phyloP scores from a whole-genome alignment of 331 rosid genomes.

The Quercus tomentella region DNA sequence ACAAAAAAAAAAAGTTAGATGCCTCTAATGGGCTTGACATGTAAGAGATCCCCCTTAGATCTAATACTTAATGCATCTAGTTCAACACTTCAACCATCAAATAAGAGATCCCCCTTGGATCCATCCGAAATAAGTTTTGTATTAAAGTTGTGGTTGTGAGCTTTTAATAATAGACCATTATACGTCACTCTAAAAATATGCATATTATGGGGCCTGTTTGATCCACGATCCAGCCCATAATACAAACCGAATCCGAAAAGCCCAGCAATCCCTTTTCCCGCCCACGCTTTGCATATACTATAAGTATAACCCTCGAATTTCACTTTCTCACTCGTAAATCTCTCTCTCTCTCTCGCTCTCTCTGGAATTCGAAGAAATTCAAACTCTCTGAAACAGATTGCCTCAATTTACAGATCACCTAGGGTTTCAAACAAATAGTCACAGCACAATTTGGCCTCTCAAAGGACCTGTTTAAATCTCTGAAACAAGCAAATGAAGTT shows the following conservation, averaged over 20 bases:
- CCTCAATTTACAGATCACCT: neutral
- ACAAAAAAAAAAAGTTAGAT: too few species aligned
- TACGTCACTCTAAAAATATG: too few species aligned
- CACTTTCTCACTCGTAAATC: neutral
- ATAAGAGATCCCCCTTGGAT: too few species aligned
- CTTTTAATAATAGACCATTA: too few species aligned
- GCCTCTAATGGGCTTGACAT: too few species aligned
- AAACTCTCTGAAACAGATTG: neutral
- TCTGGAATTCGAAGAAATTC: neutral
- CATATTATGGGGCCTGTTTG: neutral
- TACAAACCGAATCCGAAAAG: neutral
- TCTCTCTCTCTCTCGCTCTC: neutral
- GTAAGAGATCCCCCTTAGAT: too few species aligned
- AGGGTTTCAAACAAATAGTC: neutral
- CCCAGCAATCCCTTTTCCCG: neutral
- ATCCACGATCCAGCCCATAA: neutral
- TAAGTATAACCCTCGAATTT: neutral
- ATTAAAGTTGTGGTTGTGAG: too few species aligned
- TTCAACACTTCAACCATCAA: too few species aligned
- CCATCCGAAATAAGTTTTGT: too few species aligned
- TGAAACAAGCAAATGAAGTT: slow-evolving; percentile 37
- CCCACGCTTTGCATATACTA: neutral
- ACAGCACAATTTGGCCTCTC: neutral
- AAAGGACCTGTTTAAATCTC: neutral
- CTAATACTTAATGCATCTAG: too few species aligned